Base-by-base conservation (phyloP, 2,329 filamentous ascomycete species). In the Aotearoamyces nothofagi region DNA sequence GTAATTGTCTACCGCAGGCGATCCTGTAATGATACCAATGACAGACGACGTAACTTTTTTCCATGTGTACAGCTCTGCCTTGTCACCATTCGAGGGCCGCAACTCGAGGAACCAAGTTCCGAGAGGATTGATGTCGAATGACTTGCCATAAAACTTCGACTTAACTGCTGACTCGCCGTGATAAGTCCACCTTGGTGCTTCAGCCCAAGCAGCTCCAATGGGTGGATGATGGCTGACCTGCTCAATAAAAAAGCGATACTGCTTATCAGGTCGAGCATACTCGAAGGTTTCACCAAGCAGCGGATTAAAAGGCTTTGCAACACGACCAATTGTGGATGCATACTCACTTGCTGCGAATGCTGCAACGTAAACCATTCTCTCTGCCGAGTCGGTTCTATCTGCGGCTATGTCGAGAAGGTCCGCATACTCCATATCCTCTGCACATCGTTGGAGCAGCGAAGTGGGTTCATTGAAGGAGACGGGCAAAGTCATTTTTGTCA, bases 381-480 rank as follows among this genome's bases (percentile, higher is more conserved):
- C 90, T 23, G 86, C 78, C 0, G 87, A 86, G 50, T 96, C 87
- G 1, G 68, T 53, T 15, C 86, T 74, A 41, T 90, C 82, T 2
- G 82, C 83, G 16, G 90, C 90, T 37, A 77, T 72, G 45, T 98
- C 84, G 17, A 98, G 65, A 5, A 98, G 69, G 43, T 96, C 83
- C 0, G 81, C 80, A 48, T 98, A 98, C 54, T 98, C 90, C 81
- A 98, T 87, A 47, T 98, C 90, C 56, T 98, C 90, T 4, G 82
- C 83, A 24, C 92, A 87, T 49, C 90, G 81, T 53, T 96, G 90
- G 6, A 98, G 66, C 9, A 98, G 61, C 5, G 90, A 96, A 0
- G 90, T 98, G 1, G 90, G 90, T 54, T 98, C 90, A 55, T 98
- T 98, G 61, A 98, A 96, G 1, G 90, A 93, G 2, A 98, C 90